These are phyloP conservation scores for Sphagnum magellanicum DNA, from an alignment of 228 moss, liverwort and hornwort genomes.

Conservation along the genomic window DNA sequence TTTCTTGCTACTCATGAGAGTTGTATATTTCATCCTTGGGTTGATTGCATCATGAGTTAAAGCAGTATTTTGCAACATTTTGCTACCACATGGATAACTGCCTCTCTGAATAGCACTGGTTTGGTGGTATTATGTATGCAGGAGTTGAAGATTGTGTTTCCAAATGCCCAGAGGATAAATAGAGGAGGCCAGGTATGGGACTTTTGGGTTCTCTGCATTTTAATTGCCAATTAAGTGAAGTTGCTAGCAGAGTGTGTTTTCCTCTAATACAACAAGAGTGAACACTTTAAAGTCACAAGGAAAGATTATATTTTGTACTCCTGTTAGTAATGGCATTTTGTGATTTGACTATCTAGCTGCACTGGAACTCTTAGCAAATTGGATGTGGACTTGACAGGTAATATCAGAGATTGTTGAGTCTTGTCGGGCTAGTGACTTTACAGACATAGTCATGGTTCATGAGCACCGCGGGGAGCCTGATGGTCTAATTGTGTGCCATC, in stretches of 20 bases:
- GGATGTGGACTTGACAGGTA: slow-evolving; percentile 37
- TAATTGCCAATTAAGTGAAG: neutral
- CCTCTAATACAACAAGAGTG: neutral
- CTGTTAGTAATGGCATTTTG: neutral
- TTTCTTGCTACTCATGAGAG: no score
- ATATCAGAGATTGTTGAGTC: slow-evolving; percentile 89
- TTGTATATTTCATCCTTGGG: no score
- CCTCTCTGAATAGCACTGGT: no score
- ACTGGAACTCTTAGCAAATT: neutral
- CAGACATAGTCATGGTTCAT: slow-evolving; percentile 92
- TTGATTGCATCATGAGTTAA: no score
- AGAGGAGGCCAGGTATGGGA: slow-evolving; percentile 91
- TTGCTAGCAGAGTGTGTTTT: neutral
- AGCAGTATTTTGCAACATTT: no score
- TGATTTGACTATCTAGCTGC: neutral
- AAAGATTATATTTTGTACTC: no score
- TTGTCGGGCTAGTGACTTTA: slow-evolving; percentile 79
- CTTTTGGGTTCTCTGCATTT: neutral
- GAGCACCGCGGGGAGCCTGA: slow-evolving; percentile 98
- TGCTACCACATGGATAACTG: no score
- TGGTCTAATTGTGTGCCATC: slow-evolving; percentile 90
- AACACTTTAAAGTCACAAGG: neutral
- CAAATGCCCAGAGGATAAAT: slow-evolving; percentile 94
- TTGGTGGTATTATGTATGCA: slow-evolving; percentile 17
- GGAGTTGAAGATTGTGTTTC: slow-evolving; percentile 95